phyloP scores from a whole-genome alignment of 176 grass and related monocot genomes.

The Melocanna baccifera region DNA sequence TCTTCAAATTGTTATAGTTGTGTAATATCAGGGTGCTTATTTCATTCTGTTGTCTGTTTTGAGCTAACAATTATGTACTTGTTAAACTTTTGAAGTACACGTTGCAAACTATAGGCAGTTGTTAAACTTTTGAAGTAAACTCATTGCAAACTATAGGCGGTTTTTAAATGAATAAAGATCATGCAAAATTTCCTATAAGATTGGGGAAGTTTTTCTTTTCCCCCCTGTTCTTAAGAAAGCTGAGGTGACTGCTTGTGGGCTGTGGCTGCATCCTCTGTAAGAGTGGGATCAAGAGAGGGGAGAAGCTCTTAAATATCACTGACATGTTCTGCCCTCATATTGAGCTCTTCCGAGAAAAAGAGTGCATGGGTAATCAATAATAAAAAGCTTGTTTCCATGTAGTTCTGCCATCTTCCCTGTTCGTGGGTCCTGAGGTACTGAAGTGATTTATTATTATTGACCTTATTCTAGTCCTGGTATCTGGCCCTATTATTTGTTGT shows the following conservation, averaged over 20 bases:
- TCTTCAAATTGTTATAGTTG: not conserved
- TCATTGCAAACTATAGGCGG: not conserved
- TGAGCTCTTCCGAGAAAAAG: not conserved
- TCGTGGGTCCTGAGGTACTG: not conserved
- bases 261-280: not conserved
- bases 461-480: conserved; percentile 1
- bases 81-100: not conserved
- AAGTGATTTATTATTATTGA: not conserved
- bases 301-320: not conserved
- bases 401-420: not conserved
- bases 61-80: not conserved
- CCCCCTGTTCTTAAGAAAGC: not conserved
- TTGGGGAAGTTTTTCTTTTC: not conserved
- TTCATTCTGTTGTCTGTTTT: not conserved
- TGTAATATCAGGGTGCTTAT: not conserved
- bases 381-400: not conserved
- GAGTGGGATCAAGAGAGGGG: not conserved
- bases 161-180: not conserved
- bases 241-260: not conserved
- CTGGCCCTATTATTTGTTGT: conserved; percentile 15
- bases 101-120: not conserved
- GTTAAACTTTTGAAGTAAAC: not conserved
- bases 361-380: not conserved
- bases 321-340: conserved; percentile 9
- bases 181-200: not conserved